Conservation (phyloP, 495 filamentous ascomycete species). For the Penicillium roqueforti region DNA sequence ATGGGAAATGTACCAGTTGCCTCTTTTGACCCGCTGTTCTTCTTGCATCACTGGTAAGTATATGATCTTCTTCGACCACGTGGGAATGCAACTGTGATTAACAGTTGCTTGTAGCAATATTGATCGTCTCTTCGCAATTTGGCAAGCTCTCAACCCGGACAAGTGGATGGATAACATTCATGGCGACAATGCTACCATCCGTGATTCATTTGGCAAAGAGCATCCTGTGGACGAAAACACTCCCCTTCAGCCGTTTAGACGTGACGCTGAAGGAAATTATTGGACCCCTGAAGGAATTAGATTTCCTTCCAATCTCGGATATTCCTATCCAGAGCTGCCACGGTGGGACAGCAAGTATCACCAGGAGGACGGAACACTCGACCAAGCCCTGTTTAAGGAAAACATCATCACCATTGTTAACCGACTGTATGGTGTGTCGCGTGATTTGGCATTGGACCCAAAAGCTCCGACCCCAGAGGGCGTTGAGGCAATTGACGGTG, state of each 20-base stretch:
- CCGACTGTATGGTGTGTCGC: slow-evolving; percentile 26
- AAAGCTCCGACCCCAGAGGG: background rate
- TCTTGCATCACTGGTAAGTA: slow-evolving; percentile 29
- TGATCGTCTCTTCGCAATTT: slow-evolving; percentile 40
- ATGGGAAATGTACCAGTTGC: slow-evolving; percentile 37
- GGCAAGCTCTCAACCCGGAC: slow-evolving; percentile 32
- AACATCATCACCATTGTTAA: slow-evolving; percentile 31
- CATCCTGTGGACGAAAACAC: slow-evolving; percentile 10
- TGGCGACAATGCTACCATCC: slow-evolving; percentile 8
- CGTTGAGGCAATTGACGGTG: slow-evolving; percentile 4
- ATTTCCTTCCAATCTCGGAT: slow-evolving; percentile 34
- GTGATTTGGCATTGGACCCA: slow-evolving; percentile 7
- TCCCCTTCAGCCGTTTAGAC: slow-evolving; percentile 33
- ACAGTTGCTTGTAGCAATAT: slow-evolving; percentile 28
- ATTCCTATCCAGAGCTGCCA: slow-evolving; percentile 48
- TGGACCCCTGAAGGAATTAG: slow-evolving; percentile 28
- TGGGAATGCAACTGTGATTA: no score
- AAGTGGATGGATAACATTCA: slow-evolving; percentile 21
- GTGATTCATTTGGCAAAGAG: slow-evolving; percentile 19
- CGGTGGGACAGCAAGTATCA: slow-evolving; percentile 23
- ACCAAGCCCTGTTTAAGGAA: slow-evolving; percentile 13
- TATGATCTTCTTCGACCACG: background rate
- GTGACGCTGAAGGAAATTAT: slow-evolving; percentile 24
- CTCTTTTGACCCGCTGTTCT: slow-evolving; percentile 45
- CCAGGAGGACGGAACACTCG: slow-evolving; percentile 13